A percentile compares a stretch with the other conserved stretches of the same genome.
Evolutionary conservation across 176 grass and related monocot species (phyloP).

Genomic region (Aegilops sharonensis): DNA sequence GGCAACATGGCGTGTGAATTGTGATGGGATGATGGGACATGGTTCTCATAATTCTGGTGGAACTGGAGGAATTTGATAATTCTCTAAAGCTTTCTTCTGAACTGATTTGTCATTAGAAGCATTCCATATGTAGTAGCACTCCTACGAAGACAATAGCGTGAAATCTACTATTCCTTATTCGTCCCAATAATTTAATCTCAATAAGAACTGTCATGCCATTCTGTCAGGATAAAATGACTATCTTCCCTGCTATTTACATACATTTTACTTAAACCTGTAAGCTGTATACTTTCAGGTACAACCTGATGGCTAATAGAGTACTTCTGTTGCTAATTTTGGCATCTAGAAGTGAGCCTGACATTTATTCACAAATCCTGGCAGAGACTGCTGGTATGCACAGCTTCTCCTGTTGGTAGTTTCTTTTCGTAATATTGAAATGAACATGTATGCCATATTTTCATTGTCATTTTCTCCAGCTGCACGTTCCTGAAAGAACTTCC

Average conservation of each 20-base stretch:
- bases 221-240: neutral
- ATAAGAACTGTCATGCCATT: neutral
- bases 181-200: slow-evolving; percentile 16
- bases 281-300: slow-evolving; percentile 67
- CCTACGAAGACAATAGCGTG: neutral
- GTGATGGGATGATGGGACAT: neutral
- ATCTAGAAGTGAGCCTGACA: slow-evolving; percentile 71
- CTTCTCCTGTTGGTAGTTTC: slow-evolving; percentile 1
- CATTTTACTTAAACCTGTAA: neutral
- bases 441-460: neutral
- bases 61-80: slow-evolving; percentile 1
- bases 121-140: neutral
- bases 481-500: slow-evolving; percentile 20
- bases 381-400: slow-evolving; percentile 72
- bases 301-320: slow-evolving; percentile 98
- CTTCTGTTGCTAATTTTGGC: slow-evolving; percentile 85
- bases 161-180: slow-evolving; percentile 7
- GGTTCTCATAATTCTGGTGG: neutral
- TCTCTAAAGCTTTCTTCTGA: neutral
- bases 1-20: neutral
- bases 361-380: slow-evolving; percentile 70
- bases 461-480: neutral
- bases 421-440: neutral
- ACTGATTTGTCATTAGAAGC: slow-evolving; percentile 5
- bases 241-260: slow-evolving; percentile 7